phyloP scores from a whole-genome alignment of 768 basidiomycete species.

The Tulasnella sp. region DNA sequence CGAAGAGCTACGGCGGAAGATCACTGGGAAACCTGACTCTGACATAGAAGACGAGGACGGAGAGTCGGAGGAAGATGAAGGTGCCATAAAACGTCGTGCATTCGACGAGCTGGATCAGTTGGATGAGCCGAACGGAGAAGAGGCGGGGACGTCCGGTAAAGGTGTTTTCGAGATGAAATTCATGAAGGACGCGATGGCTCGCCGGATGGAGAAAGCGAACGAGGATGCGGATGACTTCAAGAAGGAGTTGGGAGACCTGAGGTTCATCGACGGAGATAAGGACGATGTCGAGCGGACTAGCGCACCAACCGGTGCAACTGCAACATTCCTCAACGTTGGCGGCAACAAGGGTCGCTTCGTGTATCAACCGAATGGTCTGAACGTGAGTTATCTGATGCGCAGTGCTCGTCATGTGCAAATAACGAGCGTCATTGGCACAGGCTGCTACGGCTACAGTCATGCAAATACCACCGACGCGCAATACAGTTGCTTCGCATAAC shows the following conservation, averaged over 20 bases:
- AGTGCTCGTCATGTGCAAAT: no score
- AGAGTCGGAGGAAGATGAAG: slow-evolving; percentile 33
- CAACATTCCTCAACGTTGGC: slow-evolving; percentile 26
- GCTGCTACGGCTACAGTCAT: not conserved
- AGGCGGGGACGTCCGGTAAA: slow-evolving; percentile 32
- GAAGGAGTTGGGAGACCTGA: slow-evolving; percentile 47
- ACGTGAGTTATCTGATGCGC: not conserved
- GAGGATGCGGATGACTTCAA: slow-evolving; percentile 63
- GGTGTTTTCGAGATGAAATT: slow-evolving; percentile 94
- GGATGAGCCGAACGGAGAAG: slow-evolving; percentile 31
- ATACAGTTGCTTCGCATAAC: not conserved
- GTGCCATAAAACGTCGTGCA: slow-evolving; percentile 49
- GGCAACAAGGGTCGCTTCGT: slow-evolving; percentile 32
- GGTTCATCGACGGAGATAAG: slow-evolving; percentile 19
- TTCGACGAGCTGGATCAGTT: slow-evolving; percentile 66
- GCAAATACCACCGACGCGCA: not conserved
- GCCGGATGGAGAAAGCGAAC: slow-evolving; percentile 47
- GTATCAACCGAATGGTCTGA: slow-evolving; percentile 1
- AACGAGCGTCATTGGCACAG: no score
- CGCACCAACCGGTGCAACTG: slow-evolving; percentile 22
- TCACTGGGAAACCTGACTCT: slow-evolving; percentile 46
- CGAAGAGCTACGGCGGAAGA: slow-evolving; percentile 67
- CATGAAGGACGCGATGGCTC: slow-evolving; percentile 84
- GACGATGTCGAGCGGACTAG: slow-evolving; percentile 28
- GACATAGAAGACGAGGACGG: slow-evolving; percentile 35